Evolutionary conservation across 2,329 filamentous ascomycete genomes (phyloP).

Genomic region (Penicillium corylophilum): DNA sequence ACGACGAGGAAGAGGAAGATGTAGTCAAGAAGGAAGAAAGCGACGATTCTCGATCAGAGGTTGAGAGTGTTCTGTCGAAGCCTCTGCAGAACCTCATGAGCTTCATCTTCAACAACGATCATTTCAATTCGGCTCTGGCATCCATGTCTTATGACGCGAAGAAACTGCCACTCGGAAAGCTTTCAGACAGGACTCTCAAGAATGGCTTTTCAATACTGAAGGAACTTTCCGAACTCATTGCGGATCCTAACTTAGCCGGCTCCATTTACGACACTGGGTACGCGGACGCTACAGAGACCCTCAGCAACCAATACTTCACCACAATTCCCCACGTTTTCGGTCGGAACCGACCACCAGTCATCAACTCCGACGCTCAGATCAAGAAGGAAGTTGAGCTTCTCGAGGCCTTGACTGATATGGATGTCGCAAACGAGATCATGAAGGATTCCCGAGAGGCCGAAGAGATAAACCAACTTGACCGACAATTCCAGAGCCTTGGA

Average conservation of each 20-base stretch:
- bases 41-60: conserved; percentile 36
- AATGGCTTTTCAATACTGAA: conserved; percentile 76
- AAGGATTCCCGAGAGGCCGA: conserved; percentile 60
- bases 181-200: conserved; percentile 74
- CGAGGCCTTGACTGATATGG: conserved; percentile 81
- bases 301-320: conserved; percentile 79
- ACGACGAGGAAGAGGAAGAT: conserved; percentile 49
- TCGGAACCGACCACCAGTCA: conserved; percentile 68
- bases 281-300: conserved; percentile 52
- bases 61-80: conserved; percentile 58
- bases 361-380: conserved; percentile 56
- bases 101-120: conserved; percentile 78
- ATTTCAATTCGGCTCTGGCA: conserved; percentile 60
- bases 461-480: conserved; percentile 65
- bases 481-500: conserved; percentile 68
- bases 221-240: conserved; percentile 67
- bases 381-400: conserved; percentile 77
- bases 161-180: conserved; percentile 79
- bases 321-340: conserved; percentile 81
- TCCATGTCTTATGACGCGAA: conserved; percentile 50
- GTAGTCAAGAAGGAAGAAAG: conserved; percentile 36
- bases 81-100: conserved; percentile 69
- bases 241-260: conserved; percentile 50
- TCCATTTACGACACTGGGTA: conserved; percentile 44
- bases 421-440: conserved; percentile 75